phyloP scores from a whole-genome alignment of 805 yeast species.

The Starmera quercuum region DNA sequence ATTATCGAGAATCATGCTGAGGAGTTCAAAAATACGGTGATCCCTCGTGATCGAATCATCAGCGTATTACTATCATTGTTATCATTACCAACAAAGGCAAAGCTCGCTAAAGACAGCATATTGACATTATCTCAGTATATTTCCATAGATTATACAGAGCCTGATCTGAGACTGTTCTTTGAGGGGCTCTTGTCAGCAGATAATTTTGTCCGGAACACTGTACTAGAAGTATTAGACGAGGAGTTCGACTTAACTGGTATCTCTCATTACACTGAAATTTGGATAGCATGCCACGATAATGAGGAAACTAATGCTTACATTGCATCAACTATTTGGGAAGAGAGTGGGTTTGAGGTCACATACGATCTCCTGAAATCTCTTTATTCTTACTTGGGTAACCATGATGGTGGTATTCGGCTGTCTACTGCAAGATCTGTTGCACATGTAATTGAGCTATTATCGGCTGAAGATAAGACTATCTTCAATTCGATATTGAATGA shows the following conservation, averaged over 20 bases:
- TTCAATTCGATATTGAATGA: no score
- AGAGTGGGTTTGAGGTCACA: slow-evolving; percentile 49
- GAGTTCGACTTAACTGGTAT: slow-evolving; percentile 52
- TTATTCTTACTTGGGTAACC: slow-evolving; percentile 40
- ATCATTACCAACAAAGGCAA: slow-evolving; percentile 70
- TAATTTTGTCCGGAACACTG: slow-evolving; percentile 65
- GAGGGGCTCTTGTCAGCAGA: slow-evolving; percentile 51
- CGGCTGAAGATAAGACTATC: slow-evolving; percentile 25
- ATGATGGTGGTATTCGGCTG: slow-evolving; percentile 60
- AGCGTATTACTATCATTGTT: slow-evolving; percentile 57
- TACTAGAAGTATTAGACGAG: slow-evolving; percentile 78
- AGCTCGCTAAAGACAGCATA: slow-evolving; percentile 77
- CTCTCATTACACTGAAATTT: slow-evolving; percentile 58
- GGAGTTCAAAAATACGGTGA: slow-evolving; percentile 52
- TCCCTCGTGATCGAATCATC: slow-evolving; percentile 65
- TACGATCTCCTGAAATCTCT: slow-evolving; percentile 38
- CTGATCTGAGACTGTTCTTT: slow-evolving; percentile 55
- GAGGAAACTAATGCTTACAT: slow-evolving; percentile 52
- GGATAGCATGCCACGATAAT: slow-evolving; percentile 72
- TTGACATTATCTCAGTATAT: slow-evolving; percentile 70
- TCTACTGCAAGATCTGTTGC: slow-evolving; percentile 69
- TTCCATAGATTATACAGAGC: slow-evolving; percentile 47
- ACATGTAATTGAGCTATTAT: slow-evolving; percentile 37
- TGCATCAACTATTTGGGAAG: slow-evolving; percentile 83
- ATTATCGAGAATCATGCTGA: slow-evolving; percentile 64